These are phyloP conservation scores for Colletotrichum sp. DNA, from an alignment of 2,329 filamentous ascomycete species.

Conservation along the genomic window DNA sequence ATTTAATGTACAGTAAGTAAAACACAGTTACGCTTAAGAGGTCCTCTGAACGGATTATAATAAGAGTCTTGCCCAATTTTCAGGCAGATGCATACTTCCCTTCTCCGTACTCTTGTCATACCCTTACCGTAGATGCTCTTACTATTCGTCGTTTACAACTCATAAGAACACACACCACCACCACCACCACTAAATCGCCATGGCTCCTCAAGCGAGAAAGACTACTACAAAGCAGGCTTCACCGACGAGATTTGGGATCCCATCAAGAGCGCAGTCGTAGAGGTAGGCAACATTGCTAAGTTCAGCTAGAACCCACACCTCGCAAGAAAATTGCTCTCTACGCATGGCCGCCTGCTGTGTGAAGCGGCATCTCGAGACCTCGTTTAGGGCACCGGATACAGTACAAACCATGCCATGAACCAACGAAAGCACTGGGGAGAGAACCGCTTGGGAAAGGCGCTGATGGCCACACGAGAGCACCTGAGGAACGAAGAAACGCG, in stretches of 20 bases:
- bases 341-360: slow-evolving; percentile 32
- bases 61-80: not conserved
- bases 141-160: not conserved
- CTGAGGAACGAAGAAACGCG: not conserved
- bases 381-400: slow-evolving; percentile 23
- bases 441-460: not conserved
- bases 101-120: not conserved
- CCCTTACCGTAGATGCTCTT: not conserved
- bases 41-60: not conserved
- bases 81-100: not conserved
- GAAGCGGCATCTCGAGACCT: slow-evolving; percentile 35
- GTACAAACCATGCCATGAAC: not conserved
- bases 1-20: not conserved
- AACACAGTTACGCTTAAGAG: not conserved
- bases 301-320: slow-evolving; percentile 34
- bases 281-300: slow-evolving; percentile 36
- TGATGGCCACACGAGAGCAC: not conserved
- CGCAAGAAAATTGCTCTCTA: slow-evolving; percentile 31
- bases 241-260: slow-evolving; percentile 31
- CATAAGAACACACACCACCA: not conserved
- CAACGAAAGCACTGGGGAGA: not conserved
- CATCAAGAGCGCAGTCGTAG: slow-evolving; percentile 34
- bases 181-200: not conserved
- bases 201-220: not conserved
- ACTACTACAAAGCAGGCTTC: slow-evolving; percentile 21